Conservation (phyloP, 441 rosid species). For the Adansonia grandidieri region DNA sequence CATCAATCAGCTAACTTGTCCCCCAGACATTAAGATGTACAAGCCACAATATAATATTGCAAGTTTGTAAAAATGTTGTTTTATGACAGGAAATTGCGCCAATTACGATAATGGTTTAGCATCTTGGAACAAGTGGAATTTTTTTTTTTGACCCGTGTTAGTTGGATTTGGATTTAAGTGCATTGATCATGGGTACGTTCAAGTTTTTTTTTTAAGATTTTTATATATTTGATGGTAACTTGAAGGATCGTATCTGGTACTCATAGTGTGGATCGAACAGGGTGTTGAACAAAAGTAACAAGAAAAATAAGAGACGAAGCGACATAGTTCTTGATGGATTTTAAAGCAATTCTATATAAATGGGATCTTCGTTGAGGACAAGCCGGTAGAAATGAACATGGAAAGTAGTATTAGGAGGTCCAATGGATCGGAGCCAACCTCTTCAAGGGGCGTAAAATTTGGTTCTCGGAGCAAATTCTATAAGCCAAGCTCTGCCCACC, state of each 20-base stretch:
- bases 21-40: slow-evolving; percentile 18
- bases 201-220: neutral
- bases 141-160: no score
- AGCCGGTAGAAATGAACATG: neutral
- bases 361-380: neutral
- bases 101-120: neutral
- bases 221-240: no score
- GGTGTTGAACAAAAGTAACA: no score
- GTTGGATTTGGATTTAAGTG: no score
- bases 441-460: neutral
- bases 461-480: neutral
- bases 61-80: neutral
- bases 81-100: neutral
- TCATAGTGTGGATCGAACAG: no score
- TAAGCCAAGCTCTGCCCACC: neutral
- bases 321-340: neutral
- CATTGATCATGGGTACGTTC: no score
- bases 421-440: neutral
- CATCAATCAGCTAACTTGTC: slow-evolving; percentile 20
- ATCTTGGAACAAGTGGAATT: neutral
- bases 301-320: no score
- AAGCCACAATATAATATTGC: slow-evolving; percentile 11
- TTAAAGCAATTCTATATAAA: neutral
- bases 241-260: no score
- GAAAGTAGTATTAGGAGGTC: neutral